phyloP scores from a whole-genome alignment of 108 stramenopile genomes.

The Aurantiochytrium sp. region DNA sequence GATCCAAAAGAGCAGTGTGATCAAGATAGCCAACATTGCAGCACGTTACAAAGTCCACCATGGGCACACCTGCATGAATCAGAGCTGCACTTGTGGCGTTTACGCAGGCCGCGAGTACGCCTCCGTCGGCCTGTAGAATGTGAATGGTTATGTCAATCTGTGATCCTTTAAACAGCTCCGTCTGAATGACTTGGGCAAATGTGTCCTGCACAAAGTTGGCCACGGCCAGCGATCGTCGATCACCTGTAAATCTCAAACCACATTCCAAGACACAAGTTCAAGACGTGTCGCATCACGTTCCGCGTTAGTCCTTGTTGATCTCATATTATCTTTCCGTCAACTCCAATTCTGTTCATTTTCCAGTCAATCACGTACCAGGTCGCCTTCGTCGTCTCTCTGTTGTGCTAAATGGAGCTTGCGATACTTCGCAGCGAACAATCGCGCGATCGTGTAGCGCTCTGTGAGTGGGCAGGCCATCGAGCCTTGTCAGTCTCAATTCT shows the following conservation, averaged over 20 bases:
- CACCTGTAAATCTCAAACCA: neutral
- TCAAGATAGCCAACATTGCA: slow-evolving; percentile 40
- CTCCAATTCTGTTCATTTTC: neutral
- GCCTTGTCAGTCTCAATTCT: neutral
- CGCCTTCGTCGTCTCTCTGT: neutral
- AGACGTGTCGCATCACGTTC: no score
- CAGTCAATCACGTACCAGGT: neutral
- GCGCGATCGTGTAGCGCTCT: neutral
- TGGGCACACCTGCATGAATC: slow-evolving; percentile 46
- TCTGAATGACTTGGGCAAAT: neutral
- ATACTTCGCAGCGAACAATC: neutral
- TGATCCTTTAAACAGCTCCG: slow-evolving; percentile 19
- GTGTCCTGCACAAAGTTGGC: neutral
- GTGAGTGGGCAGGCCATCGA: neutral
- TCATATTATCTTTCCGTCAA: no score
- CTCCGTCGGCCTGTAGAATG: slow-evolving; percentile 36
- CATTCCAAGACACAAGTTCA: no score
- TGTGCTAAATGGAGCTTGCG: neutral
- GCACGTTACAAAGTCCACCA: slow-evolving; percentile 35
- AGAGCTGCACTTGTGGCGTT: slow-evolving; percentile 46
- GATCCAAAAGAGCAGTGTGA: neutral
- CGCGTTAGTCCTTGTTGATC: no score
- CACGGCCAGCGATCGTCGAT: neutral
- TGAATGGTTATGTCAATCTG: slow-evolving; percentile 24
- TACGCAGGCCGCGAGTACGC: slow-evolving; percentile 22